Evolutionary conservation across 192 early-diverging fungal species (phyloP), one percentile per base, ranked within the genome.

Genomic region (Mortierella antarctica): DNA sequence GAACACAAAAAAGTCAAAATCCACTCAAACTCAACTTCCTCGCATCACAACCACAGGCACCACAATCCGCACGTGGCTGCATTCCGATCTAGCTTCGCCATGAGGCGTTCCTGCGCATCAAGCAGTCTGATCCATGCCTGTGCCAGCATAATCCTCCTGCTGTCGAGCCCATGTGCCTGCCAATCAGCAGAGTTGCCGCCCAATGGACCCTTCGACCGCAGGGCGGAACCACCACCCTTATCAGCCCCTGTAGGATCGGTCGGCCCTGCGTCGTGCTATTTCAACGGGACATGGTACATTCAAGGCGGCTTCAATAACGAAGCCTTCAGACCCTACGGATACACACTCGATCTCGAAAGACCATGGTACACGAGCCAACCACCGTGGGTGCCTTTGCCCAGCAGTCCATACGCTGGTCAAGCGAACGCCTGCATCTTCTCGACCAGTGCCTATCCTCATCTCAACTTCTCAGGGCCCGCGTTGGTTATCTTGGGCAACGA

Each of bases 401-500:
- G 31, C 31, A 31, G 31, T 3, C 31, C 31, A 31, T 31, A 31
- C 31, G 31, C 31, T 31, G 31, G 31, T 31, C 31, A 31, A 31
- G 31, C 31, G 3, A 52, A 42, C 13, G 44, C 47, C 10, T 61
- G 54, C 39, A 52, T 73, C 7, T 42, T 54, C 23, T 73, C 57
- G 0, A 7, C 21, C 63, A 66, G 66, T 18, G 14, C 63, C 1
- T 73, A 9, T 46, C 50, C 39, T 21, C 61, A 45, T 23, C 57
- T 47, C 56, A 4, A 45, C 39, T 8, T 10, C 46, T 53, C 46
- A 12, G 55, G 52, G n/a, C 42, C 62, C 41, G 48, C 47, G 15
- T 49, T 78, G 20, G 39, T 53, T 7, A 40, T 52, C 49, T n/a
- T 78, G 39, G 67, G 74, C 2, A 70, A 62, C 31, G 67, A 70